Base-by-base conservation (phyloP, 2,329 filamentous ascomycete species). In the Arthrobotrys musiformis region DNA sequence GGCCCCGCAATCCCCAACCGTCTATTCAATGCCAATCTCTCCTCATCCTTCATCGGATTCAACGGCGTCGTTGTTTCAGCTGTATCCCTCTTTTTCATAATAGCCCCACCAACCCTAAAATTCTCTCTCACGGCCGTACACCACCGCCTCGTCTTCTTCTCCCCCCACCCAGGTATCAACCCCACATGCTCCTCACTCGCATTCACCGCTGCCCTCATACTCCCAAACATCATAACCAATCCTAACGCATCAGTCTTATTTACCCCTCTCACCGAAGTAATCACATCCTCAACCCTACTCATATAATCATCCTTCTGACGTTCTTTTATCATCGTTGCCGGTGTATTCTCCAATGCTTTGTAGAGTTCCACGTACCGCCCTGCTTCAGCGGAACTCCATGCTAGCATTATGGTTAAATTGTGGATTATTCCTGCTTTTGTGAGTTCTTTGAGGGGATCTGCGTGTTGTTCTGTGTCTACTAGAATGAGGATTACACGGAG, bases 241-340 rank as follows among this genome's bases (percentile, higher is more conserved):
- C 92, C 92, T 8, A 97, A 90, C 0, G 95, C 93, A 84, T 99
- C 95, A 0, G 93, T 93, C 84, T 97, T 97, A 84, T 98, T 98
- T 82, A 99, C 90, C 79, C 91, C 92, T 70, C 94, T 87, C 1
- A 95, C 94, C 1, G 93, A 90, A 0, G 95, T 99, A 62, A 97
- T 90, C 81, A 99, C 97, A 80, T 97, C 94, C 7, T 95, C 90
- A 74, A 99, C 87, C 74, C 91, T 91, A 81, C 97, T 94, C 4
- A 92, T 89, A 81, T 97, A 98, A 64, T 89, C 90, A 19, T 90
- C 91, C 1, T 92, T 90, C 83, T 97, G 93, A 80, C 93, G 91
- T 9, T 93, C 93, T 74, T 91, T 90, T 83, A 99, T 98, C 33
- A 92, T 91, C 0, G 89, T 89, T 2, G 89, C 88, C 26, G 93